Evolutionary conservation across 441 rosid genomes (phyloP).

Genomic region (Manihot esculenta): DNA sequence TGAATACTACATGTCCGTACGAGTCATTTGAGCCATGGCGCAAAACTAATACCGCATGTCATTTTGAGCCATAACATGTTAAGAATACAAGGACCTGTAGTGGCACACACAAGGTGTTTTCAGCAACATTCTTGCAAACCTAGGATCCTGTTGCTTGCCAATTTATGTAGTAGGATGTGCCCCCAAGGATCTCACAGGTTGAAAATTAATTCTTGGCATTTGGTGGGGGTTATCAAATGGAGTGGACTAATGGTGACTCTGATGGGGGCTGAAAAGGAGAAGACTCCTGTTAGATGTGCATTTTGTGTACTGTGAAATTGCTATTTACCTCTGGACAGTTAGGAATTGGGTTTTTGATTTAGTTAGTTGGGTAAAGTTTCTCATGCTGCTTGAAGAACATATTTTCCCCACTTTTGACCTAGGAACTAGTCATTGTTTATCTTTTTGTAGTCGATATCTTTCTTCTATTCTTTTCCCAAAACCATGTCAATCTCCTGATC

Average conservation of each 20-base stretch:
- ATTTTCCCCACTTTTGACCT: background rate
- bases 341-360: background rate
- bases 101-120: too few species aligned
- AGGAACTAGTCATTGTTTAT: background rate
- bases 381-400: background rate
- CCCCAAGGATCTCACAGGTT: background rate
- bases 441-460: background rate
- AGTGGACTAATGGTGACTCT: background rate
- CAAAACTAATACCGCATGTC: too few species aligned
- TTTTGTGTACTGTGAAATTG: too few species aligned
- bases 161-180: background rate
- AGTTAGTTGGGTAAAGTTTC: background rate
- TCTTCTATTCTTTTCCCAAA: background rate
- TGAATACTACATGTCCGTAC: too few species aligned
- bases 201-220: background rate
- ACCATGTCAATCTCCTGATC: background rate
- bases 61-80: background rate
- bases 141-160: background rate
- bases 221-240: background rate
- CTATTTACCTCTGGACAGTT: background rate
- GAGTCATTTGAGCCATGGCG: background rate
- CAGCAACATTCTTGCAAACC: too few species aligned
- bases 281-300: background rate
- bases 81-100: background rate
- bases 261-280: background rate